These are phyloP conservation scores for Neurospora sp. DNA, from an alignment of 495 filamentous ascomycete species.

Conservation along the genomic window DNA sequence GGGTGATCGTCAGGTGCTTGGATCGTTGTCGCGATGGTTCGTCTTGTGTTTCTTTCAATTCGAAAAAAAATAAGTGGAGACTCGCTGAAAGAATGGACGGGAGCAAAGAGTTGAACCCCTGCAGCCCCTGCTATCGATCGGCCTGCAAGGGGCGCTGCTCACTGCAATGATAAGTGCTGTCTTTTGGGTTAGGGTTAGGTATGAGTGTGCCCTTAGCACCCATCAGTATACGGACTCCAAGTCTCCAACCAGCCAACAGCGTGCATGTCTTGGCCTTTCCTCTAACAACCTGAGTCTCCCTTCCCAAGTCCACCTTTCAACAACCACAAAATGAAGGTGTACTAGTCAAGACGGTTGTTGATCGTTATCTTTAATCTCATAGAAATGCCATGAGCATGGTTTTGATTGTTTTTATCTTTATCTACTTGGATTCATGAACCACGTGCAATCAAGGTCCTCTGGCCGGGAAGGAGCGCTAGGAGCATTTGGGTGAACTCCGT, in stretches of 20 bases:
- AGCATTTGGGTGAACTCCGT: not conserved
- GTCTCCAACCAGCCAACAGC: not conserved
- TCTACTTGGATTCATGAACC: not conserved
- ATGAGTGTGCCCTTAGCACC: too few relatives aligned
- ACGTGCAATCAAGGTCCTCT: not conserved
- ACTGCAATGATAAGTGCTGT: not conserved
- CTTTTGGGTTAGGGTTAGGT: not conserved
- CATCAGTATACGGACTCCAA: not conserved
- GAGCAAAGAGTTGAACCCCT: not conserved
- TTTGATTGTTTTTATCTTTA: not conserved
- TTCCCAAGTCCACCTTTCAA: not conserved
- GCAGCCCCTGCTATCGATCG: not conserved
- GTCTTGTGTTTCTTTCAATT: not conserved
- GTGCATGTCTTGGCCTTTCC: not conserved
- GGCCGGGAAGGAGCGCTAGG: not conserved
- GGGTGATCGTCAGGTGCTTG: not conserved
- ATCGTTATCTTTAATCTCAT: not conserved
- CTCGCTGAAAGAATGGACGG: not conserved
- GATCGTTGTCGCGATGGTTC: not conserved
- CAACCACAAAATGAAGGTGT: not conserved
- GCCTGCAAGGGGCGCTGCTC: not conserved
- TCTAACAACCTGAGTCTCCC: not conserved
- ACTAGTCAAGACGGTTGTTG: not conserved
- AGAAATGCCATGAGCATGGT: not conserved
- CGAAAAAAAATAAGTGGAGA: not conserved